Conservation (phyloP, 2,329 filamentous ascomycete species). For the Leptoxyphium fumago region DNA sequence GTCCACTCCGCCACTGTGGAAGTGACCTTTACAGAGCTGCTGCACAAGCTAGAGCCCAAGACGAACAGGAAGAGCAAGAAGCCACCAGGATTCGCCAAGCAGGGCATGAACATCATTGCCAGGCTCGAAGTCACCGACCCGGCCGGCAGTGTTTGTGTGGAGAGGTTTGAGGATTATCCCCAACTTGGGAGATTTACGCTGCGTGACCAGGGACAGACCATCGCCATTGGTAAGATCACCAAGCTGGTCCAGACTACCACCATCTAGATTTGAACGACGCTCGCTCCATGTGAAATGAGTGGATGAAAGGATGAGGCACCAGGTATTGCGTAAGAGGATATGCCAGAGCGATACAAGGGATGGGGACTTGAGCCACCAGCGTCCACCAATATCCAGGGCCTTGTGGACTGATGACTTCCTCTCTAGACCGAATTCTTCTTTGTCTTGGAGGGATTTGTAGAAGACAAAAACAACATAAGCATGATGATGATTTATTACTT, state of each 20-base stretch:
- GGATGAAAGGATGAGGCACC: too few relatives aligned
- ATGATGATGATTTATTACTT: too few relatives aligned
- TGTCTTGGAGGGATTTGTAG: too few relatives aligned
- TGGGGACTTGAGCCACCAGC: too few relatives aligned
- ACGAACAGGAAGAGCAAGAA: constrained; percentile 88
- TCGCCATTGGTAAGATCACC: constrained; percentile 98
- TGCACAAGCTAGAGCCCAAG: constrained; percentile 93
- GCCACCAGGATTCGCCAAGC: constrained; percentile 77
- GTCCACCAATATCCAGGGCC: too few relatives aligned
- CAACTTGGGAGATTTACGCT: constrained; percentile 86
- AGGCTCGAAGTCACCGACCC: constrained; percentile 75
- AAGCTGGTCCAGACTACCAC: constrained; percentile 48
- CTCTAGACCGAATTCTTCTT: too few relatives aligned
- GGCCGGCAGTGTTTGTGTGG: constrained; percentile 77
- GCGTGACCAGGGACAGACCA: constrained; percentile 85
- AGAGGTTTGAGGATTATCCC: constrained; percentile 89
- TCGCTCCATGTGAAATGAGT: too few relatives aligned
- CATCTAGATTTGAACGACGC: neutral
- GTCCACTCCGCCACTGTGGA: constrained; percentile 97
- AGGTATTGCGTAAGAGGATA: too few relatives aligned
- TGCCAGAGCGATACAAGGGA: too few relatives aligned
- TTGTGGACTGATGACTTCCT: too few relatives aligned
- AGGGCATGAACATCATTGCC: constrained; percentile 76
- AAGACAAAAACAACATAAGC: too few relatives aligned
- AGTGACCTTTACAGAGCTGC: constrained; percentile 72